Conservation (phyloP, 768 basidiomycete genomes). For the Dendrothele bispora region DNA sequence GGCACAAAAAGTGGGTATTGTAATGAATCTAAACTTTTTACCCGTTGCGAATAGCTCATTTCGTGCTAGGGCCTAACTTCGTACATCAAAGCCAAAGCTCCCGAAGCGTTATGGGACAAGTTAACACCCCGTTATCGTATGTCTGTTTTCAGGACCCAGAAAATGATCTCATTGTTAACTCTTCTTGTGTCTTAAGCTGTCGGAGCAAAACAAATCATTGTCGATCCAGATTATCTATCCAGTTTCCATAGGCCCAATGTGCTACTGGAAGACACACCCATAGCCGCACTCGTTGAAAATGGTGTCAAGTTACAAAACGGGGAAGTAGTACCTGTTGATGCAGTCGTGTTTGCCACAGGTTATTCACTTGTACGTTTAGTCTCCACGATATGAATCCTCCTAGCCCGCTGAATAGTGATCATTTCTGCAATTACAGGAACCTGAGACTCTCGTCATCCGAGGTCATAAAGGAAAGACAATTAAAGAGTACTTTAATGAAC, state of each 20-base stretch:
- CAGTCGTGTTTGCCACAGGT: conserved; percentile 58
- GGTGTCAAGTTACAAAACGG: conserved; percentile 51
- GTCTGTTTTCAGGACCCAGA: conserved; percentile 22
- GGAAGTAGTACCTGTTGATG: conserved; percentile 47
- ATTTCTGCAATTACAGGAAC: conserved; percentile 31
- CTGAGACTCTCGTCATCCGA: conserved; percentile 32
- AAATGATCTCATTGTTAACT: neutral
- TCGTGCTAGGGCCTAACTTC: conserved; percentile 32
- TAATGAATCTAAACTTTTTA: conserved; percentile 2
- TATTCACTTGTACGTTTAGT: conserved; percentile 43
- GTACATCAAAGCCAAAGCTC: conserved; percentile 50
- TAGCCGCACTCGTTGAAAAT: conserved; percentile 45
- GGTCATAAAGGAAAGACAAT: conserved; percentile 44
- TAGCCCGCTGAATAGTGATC: neutral
- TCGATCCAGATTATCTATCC: conserved; percentile 59
- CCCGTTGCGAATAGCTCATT: conserved; percentile 6
- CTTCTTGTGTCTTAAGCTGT: conserved; percentile 33
- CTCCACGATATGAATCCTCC: neutral
- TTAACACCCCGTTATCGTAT: conserved; percentile 55
- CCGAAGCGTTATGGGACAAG: conserved; percentile 43
- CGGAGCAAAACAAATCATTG: conserved; percentile 64
- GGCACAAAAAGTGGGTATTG: conserved; percentile 26
- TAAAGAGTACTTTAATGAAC: conserved; percentile 43
- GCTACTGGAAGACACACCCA: conserved; percentile 46
- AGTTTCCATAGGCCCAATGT: conserved; percentile 54